Conservation (phyloP, 106 monocot genomes). For the Xerophyta viscosa region DNA sequence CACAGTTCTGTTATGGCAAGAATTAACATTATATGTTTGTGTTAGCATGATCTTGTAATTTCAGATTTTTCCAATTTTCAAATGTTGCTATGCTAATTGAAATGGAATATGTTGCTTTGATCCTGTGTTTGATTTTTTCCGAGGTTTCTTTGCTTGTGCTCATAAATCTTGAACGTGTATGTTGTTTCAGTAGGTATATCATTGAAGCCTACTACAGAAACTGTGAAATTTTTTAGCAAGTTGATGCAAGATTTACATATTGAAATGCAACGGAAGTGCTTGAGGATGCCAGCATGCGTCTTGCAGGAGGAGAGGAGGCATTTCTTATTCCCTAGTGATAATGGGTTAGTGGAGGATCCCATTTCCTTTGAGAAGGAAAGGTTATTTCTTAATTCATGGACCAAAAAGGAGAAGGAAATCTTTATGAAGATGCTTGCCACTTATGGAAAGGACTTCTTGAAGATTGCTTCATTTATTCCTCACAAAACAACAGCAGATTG, state of each 20-base stretch:
- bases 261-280: conserved; percentile 34
- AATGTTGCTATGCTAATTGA: too few species aligned
- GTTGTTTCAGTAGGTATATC: conserved; percentile 47
- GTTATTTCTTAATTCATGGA: conserved; percentile 74
- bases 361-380: conserved; percentile 51
- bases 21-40: too few species aligned
- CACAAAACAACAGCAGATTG: conserved; percentile 96
- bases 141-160: neutral
- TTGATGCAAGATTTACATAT: conserved; percentile 41
- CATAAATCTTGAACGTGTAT: neutral
- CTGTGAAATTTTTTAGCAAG: conserved; percentile 44
- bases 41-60: too few species aligned
- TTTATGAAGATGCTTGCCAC: conserved; percentile 82
- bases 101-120: too few species aligned
- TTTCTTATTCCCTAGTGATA: conserved; percentile 45
- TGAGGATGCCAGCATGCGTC: conserved; percentile 80
- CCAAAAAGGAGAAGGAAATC: conserved; percentile 54
- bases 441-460: conserved; percentile 74
- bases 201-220: conserved; percentile 51
- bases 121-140: too few species aligned
- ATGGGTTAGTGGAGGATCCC: conserved; percentile 75
- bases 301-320: conserved; percentile 57
- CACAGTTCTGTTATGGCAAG: too few species aligned
- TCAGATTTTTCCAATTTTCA: too few species aligned
- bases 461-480: conserved; percentile 56